Base-by-base conservation (phyloP, 2,329 filamentous ascomycete species). In the Xylaria sp. region DNA sequence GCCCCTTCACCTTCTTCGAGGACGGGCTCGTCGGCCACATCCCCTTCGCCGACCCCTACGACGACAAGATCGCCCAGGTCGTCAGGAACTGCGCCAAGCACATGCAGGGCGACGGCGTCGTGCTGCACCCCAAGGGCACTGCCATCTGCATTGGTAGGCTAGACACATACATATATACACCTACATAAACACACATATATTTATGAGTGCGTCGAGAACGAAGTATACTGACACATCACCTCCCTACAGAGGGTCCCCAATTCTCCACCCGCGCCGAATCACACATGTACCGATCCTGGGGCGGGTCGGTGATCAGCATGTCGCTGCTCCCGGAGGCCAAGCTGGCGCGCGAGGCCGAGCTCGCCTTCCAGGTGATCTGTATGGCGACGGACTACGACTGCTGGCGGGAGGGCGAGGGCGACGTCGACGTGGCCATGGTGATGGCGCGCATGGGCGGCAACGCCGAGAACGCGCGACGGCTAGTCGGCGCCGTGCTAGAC, bases 321-420 rank as follows among this genome's bases (percentile, higher is more conserved):
- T 97, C 93, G 50, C 91, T 91, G 15, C 86, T 99, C 17, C 96
- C 96, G 22, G 96, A 99, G 83, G 92, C 95, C 56, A 99, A 99
- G 85, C 89, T 99, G 22, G 96, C 96, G 10, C 90, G 93, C 61
- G 96, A 99, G 83, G 96, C 96, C 27, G 96, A 99, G 84, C 92
- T 99, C 74, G 92, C 91, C 39, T 98, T 98, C 81, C 94, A 97
- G 83, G 96, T 97, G 88, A 97, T 99, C 76, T 97, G 95, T 85
- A 99, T 99, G 96, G 93, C 93, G 38, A 99, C 96, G 31, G 96
- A 99, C 84, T 99, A 99, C 80, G 96, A 99, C 84, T 98, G 95
- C 88, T 99, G 96, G 96, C 92, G 94, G 77, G 91, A 89, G 65
- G 92, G 65, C 45, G 67, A 68, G 50, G 67, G 65, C 25, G 68